Conservation (phyloP, 768 basidiomycete genomes). For the Phylloporus sp. region DNA sequence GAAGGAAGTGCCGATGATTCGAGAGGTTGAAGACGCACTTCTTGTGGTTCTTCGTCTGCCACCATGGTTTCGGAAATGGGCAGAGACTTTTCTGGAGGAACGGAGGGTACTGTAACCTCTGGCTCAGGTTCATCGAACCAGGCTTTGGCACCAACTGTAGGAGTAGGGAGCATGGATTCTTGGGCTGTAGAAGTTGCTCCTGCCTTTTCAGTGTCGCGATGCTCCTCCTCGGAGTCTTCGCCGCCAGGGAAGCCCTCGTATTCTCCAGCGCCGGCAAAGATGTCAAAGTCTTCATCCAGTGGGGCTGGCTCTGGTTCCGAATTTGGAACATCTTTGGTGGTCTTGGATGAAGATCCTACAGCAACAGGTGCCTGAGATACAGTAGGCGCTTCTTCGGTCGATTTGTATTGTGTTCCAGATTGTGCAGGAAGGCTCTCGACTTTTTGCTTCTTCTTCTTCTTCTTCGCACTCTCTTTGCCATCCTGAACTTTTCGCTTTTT, state of each 20-base stretch:
- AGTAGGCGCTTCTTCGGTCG: neutral
- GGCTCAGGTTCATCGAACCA: slow-evolving; percentile 46
- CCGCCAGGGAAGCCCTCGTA: slow-evolving; percentile 67
- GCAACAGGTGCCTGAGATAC: neutral
- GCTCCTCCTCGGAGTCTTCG: slow-evolving; percentile 44
- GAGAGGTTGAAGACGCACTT: slow-evolving; percentile 64
- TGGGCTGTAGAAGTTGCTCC: slow-evolving; percentile 7
- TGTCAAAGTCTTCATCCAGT: slow-evolving; percentile 67
- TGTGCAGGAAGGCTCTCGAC: slow-evolving; percentile 29
- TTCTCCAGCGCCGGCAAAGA: slow-evolving; percentile 81
- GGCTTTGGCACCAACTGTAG: slow-evolving; percentile 17
- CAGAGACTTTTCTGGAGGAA: slow-evolving; percentile 12
- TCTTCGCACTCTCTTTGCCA: slow-evolving; percentile 39
- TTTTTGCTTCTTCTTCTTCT: slow-evolving; percentile 64
- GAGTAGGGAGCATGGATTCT: slow-evolving; percentile 7
- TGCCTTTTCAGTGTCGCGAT: slow-evolving; percentile 12
- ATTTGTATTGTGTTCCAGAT: neutral
- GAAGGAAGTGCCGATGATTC: slow-evolving; percentile 78
- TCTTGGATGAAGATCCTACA: slow-evolving; percentile 5
- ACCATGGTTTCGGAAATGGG: slow-evolving; percentile 5
- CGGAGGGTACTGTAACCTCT: slow-evolving; percentile 15
- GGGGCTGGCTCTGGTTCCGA: slow-evolving; percentile 20
- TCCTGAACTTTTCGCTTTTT: slow-evolving; percentile 43
- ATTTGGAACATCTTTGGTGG: slow-evolving; percentile 2
- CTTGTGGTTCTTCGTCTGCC: slow-evolving; percentile 34